phyloP scores from a whole-genome alignment of 805 yeast genomes.

The Spathaspora girioi region DNA sequence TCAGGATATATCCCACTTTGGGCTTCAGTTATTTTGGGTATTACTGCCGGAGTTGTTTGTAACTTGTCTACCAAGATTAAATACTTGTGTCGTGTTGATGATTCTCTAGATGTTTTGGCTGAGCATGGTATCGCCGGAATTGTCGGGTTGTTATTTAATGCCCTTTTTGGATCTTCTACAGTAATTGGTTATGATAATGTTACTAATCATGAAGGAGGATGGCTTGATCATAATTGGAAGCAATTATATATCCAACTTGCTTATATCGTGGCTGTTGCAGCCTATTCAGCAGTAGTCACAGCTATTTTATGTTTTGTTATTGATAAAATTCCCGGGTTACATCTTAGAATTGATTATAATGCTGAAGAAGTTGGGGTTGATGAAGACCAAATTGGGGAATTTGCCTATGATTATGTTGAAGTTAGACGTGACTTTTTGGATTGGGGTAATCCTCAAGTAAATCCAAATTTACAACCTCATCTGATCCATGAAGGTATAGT shows the following conservation, averaged over 20 bases:
- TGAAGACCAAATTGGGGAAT: conserved; percentile 96
- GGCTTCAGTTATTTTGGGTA: conserved; percentile 85
- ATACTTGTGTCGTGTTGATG: conserved; percentile 78
- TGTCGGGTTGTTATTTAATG: conserved; percentile 85
- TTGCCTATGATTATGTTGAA: conserved; percentile 98
- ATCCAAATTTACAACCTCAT: conserved; percentile 10
- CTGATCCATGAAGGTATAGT: conserved; percentile 2
- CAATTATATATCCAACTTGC: conserved; percentile 90
- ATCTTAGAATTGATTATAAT: conserved; percentile 74
- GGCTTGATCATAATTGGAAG: conserved; percentile 86
- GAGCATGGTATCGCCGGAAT: conserved; percentile 98
- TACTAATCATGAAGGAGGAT: conserved; percentile 85
- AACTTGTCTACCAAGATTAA: conserved; percentile 88
- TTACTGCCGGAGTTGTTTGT: conserved; percentile 77
- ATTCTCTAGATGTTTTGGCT: conserved; percentile 92
- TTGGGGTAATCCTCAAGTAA: conserved; percentile 36
- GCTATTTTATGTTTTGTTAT: conserved; percentile 70
- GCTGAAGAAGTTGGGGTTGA: conserved; percentile 90
- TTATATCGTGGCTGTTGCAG: conserved; percentile 69
- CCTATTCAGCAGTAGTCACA: conserved; percentile 74
- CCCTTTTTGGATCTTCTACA: conserved; percentile 79
- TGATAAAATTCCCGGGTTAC: conserved; percentile 76
- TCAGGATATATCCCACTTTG: conserved; percentile 89
- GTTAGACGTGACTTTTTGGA: conserved; percentile 86
- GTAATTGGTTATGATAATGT: conserved; percentile 89